Evolutionary conservation across 2,329 filamentous ascomycete genomes (phyloP).

Genomic region (Phymatotrichopsis omnivora): DNA sequence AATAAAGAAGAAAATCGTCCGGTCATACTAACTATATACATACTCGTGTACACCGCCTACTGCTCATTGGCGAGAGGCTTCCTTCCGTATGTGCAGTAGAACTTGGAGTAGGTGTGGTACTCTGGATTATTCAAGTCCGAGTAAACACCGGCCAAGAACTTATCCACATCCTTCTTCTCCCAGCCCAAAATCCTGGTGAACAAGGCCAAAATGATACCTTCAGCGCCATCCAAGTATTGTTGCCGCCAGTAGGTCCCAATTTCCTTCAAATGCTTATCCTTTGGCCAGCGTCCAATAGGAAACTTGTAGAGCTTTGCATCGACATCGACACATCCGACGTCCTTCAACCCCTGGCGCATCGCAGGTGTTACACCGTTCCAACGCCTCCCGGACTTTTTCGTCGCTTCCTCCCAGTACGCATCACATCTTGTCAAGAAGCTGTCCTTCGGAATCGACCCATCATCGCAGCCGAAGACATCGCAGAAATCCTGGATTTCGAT

Average conservation of each 20-base stretch:
- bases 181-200: constrained; percentile 13
- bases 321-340: constrained; percentile 40
- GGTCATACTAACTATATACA: too few species aligned
- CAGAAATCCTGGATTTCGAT: constrained; percentile 29
- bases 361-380: constrained; percentile 23
- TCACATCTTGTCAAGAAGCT: constrained; percentile 28
- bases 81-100: constrained; percentile 2
- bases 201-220: constrained; percentile 13
- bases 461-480: constrained; percentile 30
- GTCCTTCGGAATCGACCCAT: constrained; percentile 27
- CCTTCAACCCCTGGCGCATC: constrained; percentile 24
- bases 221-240: constrained; percentile 10
- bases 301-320: constrained; percentile 34
- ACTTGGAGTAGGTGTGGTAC: background rate
- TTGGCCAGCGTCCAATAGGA: constrained; percentile 42
- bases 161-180: constrained; percentile 14
- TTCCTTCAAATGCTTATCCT: constrained; percentile 32
- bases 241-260: constrained; percentile 12
- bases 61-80: too few species aligned
- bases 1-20: too few species aligned
- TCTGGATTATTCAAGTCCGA: constrained; percentile 9
- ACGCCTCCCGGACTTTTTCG: constrained; percentile 28
- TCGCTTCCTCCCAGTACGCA: constrained; percentile 32
- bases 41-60: too few species aligned
- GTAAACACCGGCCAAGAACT: background rate